phyloP scores from a whole-genome alignment of 768 basidiomycete genomes.

The Lactarius deliciosus region DNA sequence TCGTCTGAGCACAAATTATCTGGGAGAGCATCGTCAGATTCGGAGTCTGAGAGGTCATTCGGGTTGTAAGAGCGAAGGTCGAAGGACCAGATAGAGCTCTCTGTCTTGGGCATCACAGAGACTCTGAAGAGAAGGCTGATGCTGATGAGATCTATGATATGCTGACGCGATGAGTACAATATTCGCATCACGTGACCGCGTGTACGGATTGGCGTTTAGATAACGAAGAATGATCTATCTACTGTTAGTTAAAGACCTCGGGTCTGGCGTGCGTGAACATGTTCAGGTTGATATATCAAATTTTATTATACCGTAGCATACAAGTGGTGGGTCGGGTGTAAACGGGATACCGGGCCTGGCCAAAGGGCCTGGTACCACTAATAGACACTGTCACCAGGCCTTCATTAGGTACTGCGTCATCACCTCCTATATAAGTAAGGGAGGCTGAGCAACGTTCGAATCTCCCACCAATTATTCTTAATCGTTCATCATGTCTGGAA shows the following conservation, averaged over 20 bases:
- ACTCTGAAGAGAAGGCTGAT: not conserved
- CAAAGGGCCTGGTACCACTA: not conserved
- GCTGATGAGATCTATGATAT: not conserved
- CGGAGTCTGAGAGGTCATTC: slow-evolving; percentile 31
- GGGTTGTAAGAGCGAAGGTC: slow-evolving; percentile 33
- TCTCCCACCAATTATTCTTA: slow-evolving; percentile 4
- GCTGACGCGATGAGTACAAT: not conserved
- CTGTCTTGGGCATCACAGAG: slow-evolving; percentile 14
- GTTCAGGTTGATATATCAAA: too few relatives aligned
- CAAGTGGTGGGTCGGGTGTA: not conserved
- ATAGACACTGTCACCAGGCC: not conserved
- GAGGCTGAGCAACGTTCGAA: not conserved
- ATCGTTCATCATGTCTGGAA: slow-evolving; percentile 27
- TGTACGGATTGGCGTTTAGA: not conserved
- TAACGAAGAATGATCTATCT: too few relatives aligned
- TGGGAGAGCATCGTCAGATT: slow-evolving; percentile 26
- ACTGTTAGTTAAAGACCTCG: too few relatives aligned
- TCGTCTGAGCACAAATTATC: slow-evolving; percentile 21
- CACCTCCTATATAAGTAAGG: slow-evolving; percentile 11
- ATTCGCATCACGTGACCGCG: not conserved
- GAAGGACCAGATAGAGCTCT: slow-evolving; percentile 36
- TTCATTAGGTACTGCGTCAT: slow-evolving; percentile 12
- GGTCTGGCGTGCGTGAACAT: too few relatives aligned
- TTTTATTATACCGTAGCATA: too few relatives aligned
- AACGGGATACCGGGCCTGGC: not conserved